Conservation (phyloP, 768 basidiomycete species). For the Trametopsis cervina region DNA sequence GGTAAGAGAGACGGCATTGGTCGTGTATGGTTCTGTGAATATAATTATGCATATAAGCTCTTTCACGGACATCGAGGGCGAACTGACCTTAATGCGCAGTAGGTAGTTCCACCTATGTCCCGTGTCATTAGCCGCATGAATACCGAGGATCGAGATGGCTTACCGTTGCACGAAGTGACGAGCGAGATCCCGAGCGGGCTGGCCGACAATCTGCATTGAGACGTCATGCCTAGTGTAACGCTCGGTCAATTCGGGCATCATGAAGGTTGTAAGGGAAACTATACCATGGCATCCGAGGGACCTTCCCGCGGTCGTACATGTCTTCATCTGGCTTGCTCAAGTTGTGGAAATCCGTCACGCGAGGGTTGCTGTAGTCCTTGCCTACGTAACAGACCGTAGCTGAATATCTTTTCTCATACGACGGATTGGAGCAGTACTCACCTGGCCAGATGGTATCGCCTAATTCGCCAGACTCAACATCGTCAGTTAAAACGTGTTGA, state of each 20-base stretch:
- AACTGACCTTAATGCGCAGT: constrained; percentile 78
- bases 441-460: constrained; percentile 82
- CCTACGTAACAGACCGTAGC: too few relatives aligned
- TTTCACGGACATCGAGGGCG: neutral
- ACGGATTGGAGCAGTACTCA: constrained; percentile 22
- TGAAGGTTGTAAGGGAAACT: constrained; percentile 16
- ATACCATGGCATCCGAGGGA: constrained; percentile 95
- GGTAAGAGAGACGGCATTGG: constrained; percentile 91
- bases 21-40: constrained; percentile 81
- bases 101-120: constrained; percentile 83
- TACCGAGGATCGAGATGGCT: constrained; percentile 11
- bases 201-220: constrained; percentile 91
- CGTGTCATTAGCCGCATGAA: neutral
- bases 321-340: constrained; percentile 90
- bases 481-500: constrained; percentile 86
- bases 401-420: too few relatives aligned
- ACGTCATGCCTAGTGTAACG: constrained; percentile 79
- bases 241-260: neutral
- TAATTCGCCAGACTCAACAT: constrained; percentile 51
- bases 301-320: constrained; percentile 87
- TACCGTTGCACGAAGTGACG: constrained; percentile 93
- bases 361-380: constrained; percentile 93
- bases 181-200: constrained; percentile 89
- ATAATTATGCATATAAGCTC: neutral
- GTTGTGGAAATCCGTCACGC: constrained; percentile 77